Evolutionary conservation across 345 rosid genomes (phyloP), one percentile per base, ranked within the genome.

Genomic region (Abelmoschus esculentus): DNA sequence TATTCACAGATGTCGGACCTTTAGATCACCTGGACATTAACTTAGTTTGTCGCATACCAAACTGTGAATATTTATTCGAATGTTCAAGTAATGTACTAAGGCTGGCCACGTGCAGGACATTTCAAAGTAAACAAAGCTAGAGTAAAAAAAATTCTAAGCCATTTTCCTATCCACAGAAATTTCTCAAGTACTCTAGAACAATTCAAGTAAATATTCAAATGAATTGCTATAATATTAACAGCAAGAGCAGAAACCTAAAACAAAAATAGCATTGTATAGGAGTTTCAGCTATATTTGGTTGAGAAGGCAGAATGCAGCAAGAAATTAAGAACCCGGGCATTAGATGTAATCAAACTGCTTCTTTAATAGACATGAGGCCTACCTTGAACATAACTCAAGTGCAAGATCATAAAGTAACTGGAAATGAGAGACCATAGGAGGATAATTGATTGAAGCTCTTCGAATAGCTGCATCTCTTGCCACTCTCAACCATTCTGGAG

Each of bases 381-480:
- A 95, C 99, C 97, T 92, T 71, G 96, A 82, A 83, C 88, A 81
- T 68, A 87, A 71, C 75, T 92, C 89, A 57, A 84, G 79, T 4
- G 97, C 93, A 77, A 83, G 92, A 84, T 95, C 99, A 82, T 91
- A 95, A 66, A 95, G 99, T 77, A 95, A 81, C 85, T 95, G 98
- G 78, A 86, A 87, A 92, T 95, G 99, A 74, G 98, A 95, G 76
- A 95, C 98, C 99, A 95, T 95, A 11, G 99, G 96, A 72, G 92
- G 92, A 75, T 90, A 95, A 83, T 85, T 95, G 73, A 92, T 87
- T 36, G 99, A 90, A 74, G 99, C 99, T 83, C 99, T 84, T 74
- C 98, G 89, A 79, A 90, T 83, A 66, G 98, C 99, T 17, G 99
- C 96, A 77, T 90, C 96, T 80, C 85, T 90, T 13, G 97, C 99